Percentiles rank a stretch among this genome's conserved stretches.
Evolutionary conservation across 192 early-diverging fungal genomes (phyloP).

Genomic region (Entomortierella beljakovae): DNA sequence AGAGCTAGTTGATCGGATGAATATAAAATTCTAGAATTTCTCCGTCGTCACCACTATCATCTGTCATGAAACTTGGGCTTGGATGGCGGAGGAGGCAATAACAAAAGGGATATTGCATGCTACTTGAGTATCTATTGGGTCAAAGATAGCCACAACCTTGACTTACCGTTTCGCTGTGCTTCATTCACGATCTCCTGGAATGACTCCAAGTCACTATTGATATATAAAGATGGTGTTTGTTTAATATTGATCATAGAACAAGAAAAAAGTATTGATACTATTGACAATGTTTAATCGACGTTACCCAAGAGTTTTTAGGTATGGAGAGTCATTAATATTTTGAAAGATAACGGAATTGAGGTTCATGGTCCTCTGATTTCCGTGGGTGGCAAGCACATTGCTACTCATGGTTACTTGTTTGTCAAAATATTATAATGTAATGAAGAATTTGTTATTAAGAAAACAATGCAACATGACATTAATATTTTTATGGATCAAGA

Average conservation of each 20-base stretch:
- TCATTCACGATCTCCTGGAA: constrained; percentile 44
- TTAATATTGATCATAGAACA: background rate
- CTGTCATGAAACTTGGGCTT: background rate
- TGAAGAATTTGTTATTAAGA: background rate
- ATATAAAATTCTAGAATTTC: background rate
- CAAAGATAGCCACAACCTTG: background rate
- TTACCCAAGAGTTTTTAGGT: constrained; percentile 81
- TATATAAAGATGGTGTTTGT: background rate
- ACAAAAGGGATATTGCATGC: background rate
- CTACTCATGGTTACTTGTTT: constrained; percentile 21
- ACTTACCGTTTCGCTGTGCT: constrained; percentile 53
- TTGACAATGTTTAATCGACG: constrained; percentile 22
- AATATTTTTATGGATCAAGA: background rate
- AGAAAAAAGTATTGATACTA: constrained; percentile 2
- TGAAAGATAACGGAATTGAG: constrained; percentile 77
- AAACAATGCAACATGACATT: background rate
- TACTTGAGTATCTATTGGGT: background rate
- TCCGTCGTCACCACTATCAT: background rate
- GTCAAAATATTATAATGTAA: background rate
- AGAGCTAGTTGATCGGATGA: background rate
- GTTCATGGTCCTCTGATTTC: constrained; percentile 87
- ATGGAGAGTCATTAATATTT: constrained; percentile 79
- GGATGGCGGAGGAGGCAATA: background rate
- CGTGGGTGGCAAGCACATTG: constrained; percentile 75
- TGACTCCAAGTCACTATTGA: constrained; percentile 11